Evolutionary conservation across 2,329 filamentous ascomycete genomes (phyloP), one percentile per base, ranked within the genome.

Genomic region (Fragosphaeria purpurea): DNA sequence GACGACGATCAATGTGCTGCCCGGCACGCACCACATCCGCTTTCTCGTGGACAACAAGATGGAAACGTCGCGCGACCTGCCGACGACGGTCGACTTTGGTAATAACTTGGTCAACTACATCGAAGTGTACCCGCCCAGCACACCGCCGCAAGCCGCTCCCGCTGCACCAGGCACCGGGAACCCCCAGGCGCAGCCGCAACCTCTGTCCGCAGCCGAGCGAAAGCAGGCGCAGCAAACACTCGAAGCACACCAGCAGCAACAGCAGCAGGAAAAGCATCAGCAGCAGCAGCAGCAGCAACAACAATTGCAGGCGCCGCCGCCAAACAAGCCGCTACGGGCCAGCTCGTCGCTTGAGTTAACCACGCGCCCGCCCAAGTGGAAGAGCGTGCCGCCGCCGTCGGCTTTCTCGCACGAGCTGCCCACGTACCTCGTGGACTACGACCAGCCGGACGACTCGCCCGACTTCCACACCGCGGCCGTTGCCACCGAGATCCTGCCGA

Each of bases 101-200:
- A 97, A 97, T 70, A 95, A 95, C 63, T 75, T 98, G 13, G 91
- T 98, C 68, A 98, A 98, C 69, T 98, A 97, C 65, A 88, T 98
- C 62, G 93, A 98, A 70, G 86, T 97, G 55, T 87, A 79, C 60
- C 81, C 87, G 38, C 84, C 89, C 50, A 85, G 90, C 61, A 68
- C 83, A 34, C 72, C 73, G 9, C 62, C 64, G 32, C 61, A 57
- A 6, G 22, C 12, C 5, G 8, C 40, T 5, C 41, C 39, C 13
- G 35, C 35, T n/a, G 40, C 13, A 11, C 12, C 49, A 4, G 59
- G 60, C 5, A 52, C 64, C 5, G 58, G 61, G 13, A 47, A 60
- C 2, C 11, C 44, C 34, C 39, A 7, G 41, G 45, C 22, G 45
- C 46, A 4, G 30, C 40, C 5, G 56, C 60, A 12, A 56, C 63